Conservation (phyloP, 768 basidiomycete genomes). For the Kwoniella dendrophila region DNA sequence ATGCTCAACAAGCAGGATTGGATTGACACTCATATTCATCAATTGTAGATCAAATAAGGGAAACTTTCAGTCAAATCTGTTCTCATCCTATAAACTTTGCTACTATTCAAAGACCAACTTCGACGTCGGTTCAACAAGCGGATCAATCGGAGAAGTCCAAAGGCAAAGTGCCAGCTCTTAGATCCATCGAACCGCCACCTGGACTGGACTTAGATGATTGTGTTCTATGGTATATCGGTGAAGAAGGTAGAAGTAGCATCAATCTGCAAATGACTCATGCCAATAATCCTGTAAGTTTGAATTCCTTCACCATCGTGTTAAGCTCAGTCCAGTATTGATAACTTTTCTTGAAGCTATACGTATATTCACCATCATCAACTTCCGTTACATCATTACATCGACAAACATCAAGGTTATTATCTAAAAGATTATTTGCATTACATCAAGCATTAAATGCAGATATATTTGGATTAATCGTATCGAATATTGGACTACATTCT, state of each 20-base stretch:
- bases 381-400: constrained; percentile 64
- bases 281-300: constrained; percentile 62
- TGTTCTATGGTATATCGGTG: constrained; percentile 69
- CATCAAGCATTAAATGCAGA: constrained; percentile 89
- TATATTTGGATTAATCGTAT: constrained; percentile 92
- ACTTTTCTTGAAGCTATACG: no score
- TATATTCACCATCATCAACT: constrained; percentile 68
- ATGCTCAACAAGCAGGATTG: no score
- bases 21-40: neutral
- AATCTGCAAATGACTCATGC: constrained; percentile 86
- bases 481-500: constrained; percentile 85
- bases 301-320: neutral
- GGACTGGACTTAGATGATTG: constrained; percentile 53
- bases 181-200: constrained; percentile 45
- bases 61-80: constrained; percentile 22
- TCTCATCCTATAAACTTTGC: constrained; percentile 40
- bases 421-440: constrained; percentile 82
- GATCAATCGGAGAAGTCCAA: constrained; percentile 1
- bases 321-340: neutral
- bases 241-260: constrained; percentile 75
- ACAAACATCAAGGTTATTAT: constrained; percentile 77
- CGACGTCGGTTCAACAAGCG: neutral
- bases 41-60: constrained; percentile 35
- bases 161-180: constrained; percentile 44
- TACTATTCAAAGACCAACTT: constrained; percentile 38